A percentile compares a stretch with the other conserved stretches of the same genome.
phyloP scores from a whole-genome alignment of 75 land plant genomes.

The Chamaecyparis obtusa region DNA sequence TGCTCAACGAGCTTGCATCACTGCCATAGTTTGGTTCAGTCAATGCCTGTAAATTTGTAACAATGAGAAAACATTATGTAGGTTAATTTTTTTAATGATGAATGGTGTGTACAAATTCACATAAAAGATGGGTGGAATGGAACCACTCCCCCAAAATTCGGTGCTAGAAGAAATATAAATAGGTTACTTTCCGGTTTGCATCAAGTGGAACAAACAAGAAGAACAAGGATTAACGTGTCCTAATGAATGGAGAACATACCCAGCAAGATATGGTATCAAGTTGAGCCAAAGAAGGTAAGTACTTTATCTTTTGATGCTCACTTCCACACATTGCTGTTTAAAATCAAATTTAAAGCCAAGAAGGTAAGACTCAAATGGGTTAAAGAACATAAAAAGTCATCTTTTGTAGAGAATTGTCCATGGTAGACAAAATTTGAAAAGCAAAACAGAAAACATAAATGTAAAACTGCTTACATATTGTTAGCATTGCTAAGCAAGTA shows the following conservation, averaged over 20 bases:
- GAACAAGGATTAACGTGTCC: neutral
- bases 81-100: neutral
- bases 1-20: constrained; percentile 88
- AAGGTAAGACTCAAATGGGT: neutral
- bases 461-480: constrained; percentile 62
- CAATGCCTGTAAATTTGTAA: constrained; percentile 50
- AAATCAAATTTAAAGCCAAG: neutral
- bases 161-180: neutral
- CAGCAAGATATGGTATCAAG: constrained; percentile 77
- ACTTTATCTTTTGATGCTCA: constrained; percentile 83
- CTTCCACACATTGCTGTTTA: constrained; percentile 75
- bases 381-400: neutral
- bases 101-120: too few relatives aligned
- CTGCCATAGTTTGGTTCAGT: constrained; percentile 96
- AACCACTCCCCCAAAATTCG: too few relatives aligned
- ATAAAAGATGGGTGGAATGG: too few relatives aligned
- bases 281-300: constrained; percentile 71
- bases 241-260: constrained; percentile 39
- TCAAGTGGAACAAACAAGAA: neutral
- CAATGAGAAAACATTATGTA: neutral
- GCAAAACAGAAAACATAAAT: neutral
- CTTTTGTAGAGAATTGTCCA: neutral
- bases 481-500: constrained; percentile 90
- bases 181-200: neutral
- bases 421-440: neutral